Conservation (phyloP, 768 basidiomycete species). For the Suillus luteus region DNA sequence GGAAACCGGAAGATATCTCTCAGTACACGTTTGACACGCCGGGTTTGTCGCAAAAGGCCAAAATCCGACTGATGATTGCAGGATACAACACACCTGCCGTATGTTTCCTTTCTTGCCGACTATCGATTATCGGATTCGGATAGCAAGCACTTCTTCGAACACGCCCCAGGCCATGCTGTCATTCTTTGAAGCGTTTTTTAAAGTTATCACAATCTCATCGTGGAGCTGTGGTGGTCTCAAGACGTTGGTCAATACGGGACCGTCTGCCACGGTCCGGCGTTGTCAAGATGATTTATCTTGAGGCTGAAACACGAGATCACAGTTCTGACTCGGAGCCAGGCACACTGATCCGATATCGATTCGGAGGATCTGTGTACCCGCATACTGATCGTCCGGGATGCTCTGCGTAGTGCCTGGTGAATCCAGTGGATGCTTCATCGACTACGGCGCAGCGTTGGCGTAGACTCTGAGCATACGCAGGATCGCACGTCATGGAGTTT, state of each 20-base stretch:
- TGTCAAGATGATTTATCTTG: background rate
- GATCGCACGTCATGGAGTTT: background rate
- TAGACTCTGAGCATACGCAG: background rate
- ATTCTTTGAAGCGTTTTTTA: background rate
- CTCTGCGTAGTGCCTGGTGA: slow-evolving; percentile 1
- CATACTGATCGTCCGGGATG: background rate
- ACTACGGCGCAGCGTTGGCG: background rate
- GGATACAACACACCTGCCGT: background rate
- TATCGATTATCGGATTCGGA: slow-evolving; percentile 10
- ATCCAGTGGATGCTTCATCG: background rate
- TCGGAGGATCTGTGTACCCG: slow-evolving; percentile 3
- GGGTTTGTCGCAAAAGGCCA: background rate
- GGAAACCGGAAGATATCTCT: background rate
- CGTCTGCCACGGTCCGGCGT: slow-evolving; percentile 2
- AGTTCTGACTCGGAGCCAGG: background rate
- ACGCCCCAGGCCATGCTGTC: slow-evolving; percentile 5
- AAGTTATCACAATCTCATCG: slow-evolving; percentile 10
- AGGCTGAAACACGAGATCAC: slow-evolving; percentile 5
- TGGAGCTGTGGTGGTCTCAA: background rate
- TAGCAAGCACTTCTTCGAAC: slow-evolving; percentile 3
- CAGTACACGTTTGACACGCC: background rate
- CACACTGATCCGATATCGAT: slow-evolving; percentile 7
- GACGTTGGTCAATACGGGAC: background rate
- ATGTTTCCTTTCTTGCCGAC: slow-evolving; percentile 4
- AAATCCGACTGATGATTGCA: background rate